Evolutionary conservation across 208 protist genomes (phyloP).

Genomic region (Vickermania spadyakhi): DNA sequence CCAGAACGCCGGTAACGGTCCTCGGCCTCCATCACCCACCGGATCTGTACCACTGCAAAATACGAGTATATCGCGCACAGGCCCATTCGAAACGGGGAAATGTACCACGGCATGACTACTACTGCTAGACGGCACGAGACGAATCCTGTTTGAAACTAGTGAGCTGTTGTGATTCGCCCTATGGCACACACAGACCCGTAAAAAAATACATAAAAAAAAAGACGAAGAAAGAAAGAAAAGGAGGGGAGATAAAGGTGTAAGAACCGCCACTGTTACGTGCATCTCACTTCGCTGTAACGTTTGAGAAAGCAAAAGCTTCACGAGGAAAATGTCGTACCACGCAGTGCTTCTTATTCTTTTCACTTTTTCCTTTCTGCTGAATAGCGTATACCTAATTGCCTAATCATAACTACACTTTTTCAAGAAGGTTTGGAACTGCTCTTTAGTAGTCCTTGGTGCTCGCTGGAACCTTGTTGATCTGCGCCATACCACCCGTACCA

Average conservation of each 20-base stretch:
- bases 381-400: too few relatives aligned
- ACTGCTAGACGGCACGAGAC: too few relatives aligned
- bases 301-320: too few relatives aligned
- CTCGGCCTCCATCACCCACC: conserved; percentile 71
- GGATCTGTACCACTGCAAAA: conserved; percentile 51
- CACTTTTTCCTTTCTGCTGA: too few relatives aligned
- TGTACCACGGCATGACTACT: conserved; percentile 86
- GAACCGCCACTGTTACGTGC: background rate
- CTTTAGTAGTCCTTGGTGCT: conserved; percentile 73
- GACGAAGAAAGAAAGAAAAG: background rate
- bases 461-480: conserved; percentile 57
- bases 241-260: background rate
- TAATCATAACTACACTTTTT: too few relatives aligned
- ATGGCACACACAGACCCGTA: too few relatives aligned
- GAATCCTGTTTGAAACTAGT: too few relatives aligned
- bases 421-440: background rate
- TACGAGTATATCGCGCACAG: conserved; percentile 69
- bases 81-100: conserved; percentile 62
- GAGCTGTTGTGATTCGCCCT: too few relatives aligned
- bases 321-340: too few relatives aligned
- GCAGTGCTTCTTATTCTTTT: too few relatives aligned
- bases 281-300: background rate
- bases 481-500: conserved; percentile 38
- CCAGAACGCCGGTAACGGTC: conserved; percentile 71
- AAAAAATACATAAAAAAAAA: background rate